Conservation (phyloP, 495 filamentous ascomycete genomes). For the Bryoglossum gracile region DNA sequence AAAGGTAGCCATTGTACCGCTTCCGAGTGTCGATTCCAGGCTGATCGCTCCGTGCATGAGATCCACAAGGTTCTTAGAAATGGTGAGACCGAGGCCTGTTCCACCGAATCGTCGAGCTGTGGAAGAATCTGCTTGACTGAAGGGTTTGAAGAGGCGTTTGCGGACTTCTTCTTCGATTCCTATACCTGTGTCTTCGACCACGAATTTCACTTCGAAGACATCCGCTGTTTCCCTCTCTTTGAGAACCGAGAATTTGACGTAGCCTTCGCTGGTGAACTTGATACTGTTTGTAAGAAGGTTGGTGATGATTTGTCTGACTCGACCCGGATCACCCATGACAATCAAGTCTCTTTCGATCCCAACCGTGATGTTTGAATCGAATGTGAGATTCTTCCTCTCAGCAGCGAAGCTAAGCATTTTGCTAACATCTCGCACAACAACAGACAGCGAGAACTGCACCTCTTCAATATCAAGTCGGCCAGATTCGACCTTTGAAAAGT, state of each 20-base stretch:
- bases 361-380: slow-evolving; percentile 43
- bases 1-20: slow-evolving; percentile 59
- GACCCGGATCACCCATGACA: slow-evolving; percentile 68
- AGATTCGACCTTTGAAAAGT: slow-evolving; percentile 82
- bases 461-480: slow-evolving; percentile 68
- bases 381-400: slow-evolving; percentile 50
- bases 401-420: slow-evolving; percentile 56
- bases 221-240: slow-evolving; percentile 43
- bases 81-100: slow-evolving; percentile 74
- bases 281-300: slow-evolving; percentile 86
- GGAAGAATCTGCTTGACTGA: slow-evolving; percentile 76
- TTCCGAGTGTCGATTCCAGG: slow-evolving; percentile 48
- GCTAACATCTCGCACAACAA: slow-evolving; percentile 57
- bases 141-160: slow-evolving; percentile 73
- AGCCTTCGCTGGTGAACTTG: slow-evolving; percentile 75
- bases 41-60: slow-evolving; percentile 75
- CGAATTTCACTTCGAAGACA: slow-evolving; percentile 46
- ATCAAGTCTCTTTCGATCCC: slow-evolving; percentile 36
- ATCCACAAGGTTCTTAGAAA: slow-evolving; percentile 70
- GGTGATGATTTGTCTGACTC: slow-evolving; percentile 75
- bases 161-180: slow-evolving; percentile 72
- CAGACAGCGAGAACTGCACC: slow-evolving; percentile 67
- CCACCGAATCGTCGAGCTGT: slow-evolving; percentile 71
- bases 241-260: slow-evolving; percentile 47
- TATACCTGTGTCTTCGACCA: slow-evolving; percentile 75